Evolutionary conservation across 2,329 filamentous ascomycete genomes (phyloP).

Genomic region (Ascochyta rabiei): DNA sequence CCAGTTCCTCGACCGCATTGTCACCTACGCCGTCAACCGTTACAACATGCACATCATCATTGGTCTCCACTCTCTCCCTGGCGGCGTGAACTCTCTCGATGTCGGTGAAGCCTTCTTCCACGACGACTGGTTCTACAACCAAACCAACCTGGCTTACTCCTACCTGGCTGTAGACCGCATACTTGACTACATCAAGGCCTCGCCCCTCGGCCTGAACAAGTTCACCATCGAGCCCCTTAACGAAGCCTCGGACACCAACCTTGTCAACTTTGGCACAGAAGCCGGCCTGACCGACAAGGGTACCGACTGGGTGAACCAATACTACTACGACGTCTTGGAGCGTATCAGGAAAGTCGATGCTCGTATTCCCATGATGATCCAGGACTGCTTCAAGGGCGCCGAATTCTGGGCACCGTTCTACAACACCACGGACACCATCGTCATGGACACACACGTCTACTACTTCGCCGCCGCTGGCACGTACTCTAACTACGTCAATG

Average conservation of each 20-base stretch:
- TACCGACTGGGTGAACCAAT: constrained; percentile 38
- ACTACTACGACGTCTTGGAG: constrained; percentile 22
- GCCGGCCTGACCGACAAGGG: constrained; percentile 36
- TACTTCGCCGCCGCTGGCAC: constrained; percentile 22
- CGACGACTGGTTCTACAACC: constrained; percentile 44
- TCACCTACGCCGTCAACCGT: constrained; percentile 42
- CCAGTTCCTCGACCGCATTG: constrained; percentile 33
- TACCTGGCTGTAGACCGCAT: constrained; percentile 38
- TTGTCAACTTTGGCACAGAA: constrained; percentile 37
- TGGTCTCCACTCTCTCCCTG: constrained; percentile 38
- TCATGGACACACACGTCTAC: constrained; percentile 19
- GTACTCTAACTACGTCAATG: not conserved
- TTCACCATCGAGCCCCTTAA: constrained; percentile 47
- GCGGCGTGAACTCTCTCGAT: constrained; percentile 36
- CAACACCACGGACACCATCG: constrained; percentile 13
- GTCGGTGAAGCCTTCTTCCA: constrained; percentile 24
- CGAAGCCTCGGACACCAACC: constrained; percentile 43
- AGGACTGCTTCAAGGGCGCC: constrained; percentile 16
- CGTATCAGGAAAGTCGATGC: constrained; percentile 1
- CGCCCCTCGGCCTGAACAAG: constrained; percentile 13
- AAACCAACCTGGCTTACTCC: constrained; percentile 41
- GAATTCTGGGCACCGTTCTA: constrained; percentile 19
- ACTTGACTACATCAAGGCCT: constrained; percentile 38
- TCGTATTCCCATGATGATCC: constrained; percentile 15
- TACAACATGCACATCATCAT: constrained; percentile 47